A percentile compares a stretch with the other conserved stretches of the same genome.
Conservation (phyloP, 805 yeast species). For the Starmera pachycereana region DNA sequence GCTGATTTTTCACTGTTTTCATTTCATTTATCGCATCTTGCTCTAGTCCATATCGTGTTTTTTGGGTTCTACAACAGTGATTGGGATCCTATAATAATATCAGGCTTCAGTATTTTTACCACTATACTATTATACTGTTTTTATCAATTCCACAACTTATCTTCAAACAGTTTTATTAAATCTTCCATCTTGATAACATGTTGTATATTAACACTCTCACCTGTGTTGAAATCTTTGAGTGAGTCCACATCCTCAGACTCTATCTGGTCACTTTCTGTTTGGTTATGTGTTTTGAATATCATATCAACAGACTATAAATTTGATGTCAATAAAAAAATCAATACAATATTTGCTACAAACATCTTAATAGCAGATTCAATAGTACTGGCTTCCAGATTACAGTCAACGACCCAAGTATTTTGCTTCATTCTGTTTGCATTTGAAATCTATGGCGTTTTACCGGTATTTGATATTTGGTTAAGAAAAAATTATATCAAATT, state of each 20-base stretch:
- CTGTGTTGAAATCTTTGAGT: slow-evolving; percentile 81
- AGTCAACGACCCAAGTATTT: slow-evolving; percentile 67
- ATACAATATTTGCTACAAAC: slow-evolving; percentile 66
- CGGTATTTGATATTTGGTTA: slow-evolving; percentile 55
- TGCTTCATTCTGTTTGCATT: slow-evolving; percentile 71
- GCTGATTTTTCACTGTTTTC: slow-evolving; percentile 62
- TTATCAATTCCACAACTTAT: background rate
- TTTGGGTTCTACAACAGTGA: slow-evolving; percentile 40
- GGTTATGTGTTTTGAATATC: slow-evolving; percentile 65
- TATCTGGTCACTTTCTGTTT: slow-evolving; percentile 83
- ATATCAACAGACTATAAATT: slow-evolving; percentile 58
- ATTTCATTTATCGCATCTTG: slow-evolving; percentile 53
- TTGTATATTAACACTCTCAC: slow-evolving; percentile 69
- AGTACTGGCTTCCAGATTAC: slow-evolving; percentile 80
- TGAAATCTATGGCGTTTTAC: slow-evolving; percentile 62
- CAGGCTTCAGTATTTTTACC: slow-evolving; percentile 22
- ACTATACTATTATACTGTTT: slow-evolving; percentile 13
- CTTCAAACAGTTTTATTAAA: slow-evolving; percentile 29
- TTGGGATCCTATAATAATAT: slow-evolving; percentile 41
- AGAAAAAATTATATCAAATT: slow-evolving; percentile 24
- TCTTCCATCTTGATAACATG: slow-evolving; percentile 62
- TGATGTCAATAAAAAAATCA: slow-evolving; percentile 24
- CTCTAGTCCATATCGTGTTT: slow-evolving; percentile 60
- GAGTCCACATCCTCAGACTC: slow-evolving; percentile 88
- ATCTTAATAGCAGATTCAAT: slow-evolving; percentile 78